A percentile compares a stretch with the other conserved stretches of the same genome.
These are phyloP conservation scores for Metarhizium guizhouense DNA, from an alignment of 2,329 filamentous ascomycete species.

Conservation along the genomic window DNA sequence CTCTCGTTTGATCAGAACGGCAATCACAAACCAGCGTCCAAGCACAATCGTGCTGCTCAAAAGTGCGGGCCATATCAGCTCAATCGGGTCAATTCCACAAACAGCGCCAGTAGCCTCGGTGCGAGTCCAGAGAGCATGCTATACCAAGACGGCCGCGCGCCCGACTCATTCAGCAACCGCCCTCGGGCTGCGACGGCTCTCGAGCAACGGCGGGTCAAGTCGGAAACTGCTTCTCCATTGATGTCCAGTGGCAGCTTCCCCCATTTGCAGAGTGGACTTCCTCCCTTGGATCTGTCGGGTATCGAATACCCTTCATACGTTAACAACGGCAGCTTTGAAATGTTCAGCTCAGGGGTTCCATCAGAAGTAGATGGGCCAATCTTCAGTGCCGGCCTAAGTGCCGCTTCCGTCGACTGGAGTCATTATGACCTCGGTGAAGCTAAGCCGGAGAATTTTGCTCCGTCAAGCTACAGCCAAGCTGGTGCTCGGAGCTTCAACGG, in stretches of 20 bases:
- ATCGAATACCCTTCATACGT: conserved; percentile 43
- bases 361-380: conserved; percentile 47
- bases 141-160: conserved; percentile 26
- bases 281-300: conserved; percentile 48
- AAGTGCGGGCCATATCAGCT: conserved; percentile 55
- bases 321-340: conserved; percentile 38
- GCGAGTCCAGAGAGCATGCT: conserved; percentile 33
- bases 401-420: conserved; percentile 39
- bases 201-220: conserved; percentile 47
- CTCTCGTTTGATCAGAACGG: conserved; percentile 55
- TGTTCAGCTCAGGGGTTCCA: conserved; percentile 37
- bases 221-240: conserved; percentile 52
- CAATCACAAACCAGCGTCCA: conserved; percentile 53
- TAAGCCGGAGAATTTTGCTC: conserved; percentile 38
- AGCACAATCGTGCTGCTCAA: conserved; percentile 51
- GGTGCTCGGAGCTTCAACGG: conserved; percentile 41
- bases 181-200: conserved; percentile 29
- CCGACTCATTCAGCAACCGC: conserved; percentile 20
- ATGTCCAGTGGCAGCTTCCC: conserved; percentile 41
- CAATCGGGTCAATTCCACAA: conserved; percentile 48
- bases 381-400: conserved; percentile 52
- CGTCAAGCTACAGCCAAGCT: conserved; percentile 47
- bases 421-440: conserved; percentile 38
- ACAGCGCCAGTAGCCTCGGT: conserved; percentile 41
- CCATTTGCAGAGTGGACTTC: conserved; percentile 43